Evolutionary conservation across 202 grass and related monocot species (phyloP), one percentile per base, ranked within the genome.

Genomic region (Digitaria exilis): DNA sequence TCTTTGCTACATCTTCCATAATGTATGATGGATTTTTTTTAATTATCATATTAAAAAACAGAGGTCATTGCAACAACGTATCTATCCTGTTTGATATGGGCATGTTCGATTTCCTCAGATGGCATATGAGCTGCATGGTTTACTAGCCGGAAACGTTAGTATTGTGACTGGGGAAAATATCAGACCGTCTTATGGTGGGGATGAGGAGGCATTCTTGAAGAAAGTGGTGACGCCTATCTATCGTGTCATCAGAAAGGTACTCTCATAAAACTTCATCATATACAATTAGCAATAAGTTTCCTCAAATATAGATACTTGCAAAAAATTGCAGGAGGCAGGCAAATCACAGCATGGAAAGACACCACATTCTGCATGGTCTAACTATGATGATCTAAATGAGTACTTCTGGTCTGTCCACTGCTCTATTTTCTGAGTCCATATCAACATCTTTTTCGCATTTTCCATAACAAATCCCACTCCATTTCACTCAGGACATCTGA

Each of bases 371-470:
- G 81, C 88, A 41, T 98, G 95, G 95, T 95, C 90, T 79, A 98
- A 98, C 87, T 98, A 98, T 80, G 95, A 95, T 84, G 95, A 98
- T 82, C 85, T 98, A 65, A 98, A 98, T 71, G 92, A 98, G 63
- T 98, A 94, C 64, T 94, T 94, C 84, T 94, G 92, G 92, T 94
- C 29, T 84, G 86, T 80, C 50, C 70, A 80, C 17, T 82, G 8
- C 57, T 41, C 65, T 94, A 85, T 76, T 80, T 88, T 86, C 57
- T 77, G 75, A 71, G 60, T 71, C 71, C 49, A 82, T 55, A 31
- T 44, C 56, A 18, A 50, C 30, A 49, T 18, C 16, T 25, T 89
- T 81, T 76, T 76, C 5, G 10, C 51, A 24, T 87, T 60, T 58
- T 63, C 50, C 84, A 68, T 85, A 74, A 83, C 68, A 56, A 66